Evolutionary conservation across 192 early-diverging fungal genomes (phyloP).

Genomic region (Backusella tarrabulga): DNA sequence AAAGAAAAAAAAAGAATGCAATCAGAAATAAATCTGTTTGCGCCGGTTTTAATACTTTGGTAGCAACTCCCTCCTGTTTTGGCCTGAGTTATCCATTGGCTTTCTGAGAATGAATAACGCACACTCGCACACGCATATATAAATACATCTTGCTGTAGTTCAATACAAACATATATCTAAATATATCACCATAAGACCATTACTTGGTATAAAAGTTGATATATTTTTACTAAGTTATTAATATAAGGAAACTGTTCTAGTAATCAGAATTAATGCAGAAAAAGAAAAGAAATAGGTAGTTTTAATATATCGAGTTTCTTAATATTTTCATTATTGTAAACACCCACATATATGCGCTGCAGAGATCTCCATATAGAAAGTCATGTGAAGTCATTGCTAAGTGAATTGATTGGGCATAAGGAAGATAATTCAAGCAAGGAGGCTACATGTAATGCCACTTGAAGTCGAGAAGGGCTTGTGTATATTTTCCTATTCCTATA

Average conservation of each 20-base stretch:
- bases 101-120: not conserved
- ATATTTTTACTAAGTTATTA: too few relatives aligned
- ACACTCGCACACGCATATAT: too few relatives aligned
- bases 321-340: not conserved
- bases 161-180: not conserved
- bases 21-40: not conserved
- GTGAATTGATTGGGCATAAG: not conserved
- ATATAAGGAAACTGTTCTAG: not conserved
- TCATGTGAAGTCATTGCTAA: not conserved
- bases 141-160: too few relatives aligned
- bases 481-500: too few relatives aligned
- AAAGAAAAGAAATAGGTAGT: not conserved
- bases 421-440: not conserved
- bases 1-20: not conserved
- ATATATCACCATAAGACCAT: not conserved
- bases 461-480: not conserved
- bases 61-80: not conserved
- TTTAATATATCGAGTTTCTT: not conserved
- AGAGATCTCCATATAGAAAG: not conserved
- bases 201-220: not conserved
- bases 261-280: not conserved
- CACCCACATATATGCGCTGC: not conserved
- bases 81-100: not conserved
- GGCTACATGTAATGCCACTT: not conserved
- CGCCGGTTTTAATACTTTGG: not conserved